Base-by-base conservation (phyloP, 495 filamentous ascomycete genomes). In the Cudoniella acicularis region DNA sequence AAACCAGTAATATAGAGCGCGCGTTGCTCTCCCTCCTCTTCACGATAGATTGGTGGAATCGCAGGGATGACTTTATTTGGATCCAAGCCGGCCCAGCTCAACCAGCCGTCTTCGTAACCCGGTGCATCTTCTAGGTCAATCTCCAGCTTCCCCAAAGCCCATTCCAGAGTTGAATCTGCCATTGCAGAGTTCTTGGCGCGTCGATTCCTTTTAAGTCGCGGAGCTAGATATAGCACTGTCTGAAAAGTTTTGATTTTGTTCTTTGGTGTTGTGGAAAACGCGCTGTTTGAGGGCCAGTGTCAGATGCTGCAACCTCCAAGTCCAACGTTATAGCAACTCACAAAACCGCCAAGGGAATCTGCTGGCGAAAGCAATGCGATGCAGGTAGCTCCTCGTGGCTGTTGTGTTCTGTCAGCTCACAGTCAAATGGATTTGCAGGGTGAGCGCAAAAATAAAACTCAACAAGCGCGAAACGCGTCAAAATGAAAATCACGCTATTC, bases 1-100 rank as follows among this genome's bases (percentile, higher is more conserved):
- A 66, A 1, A 1, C 63, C 63, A 21, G 18, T 43, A 2, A 62
- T 56, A 42, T 66, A 66, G 2, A 66, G 17, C 17, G 45, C 59
- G n/a, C 52, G 52, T 2, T 53, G 48, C 42, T 52, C 47, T 1
- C 13, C 10, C 4, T 49, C 13, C 16, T 49, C 56, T 4, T 10
- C 10, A 2, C 6, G 30, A 43, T 60, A 66, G 8, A 23, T 17
- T 3, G 18, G 16, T 0, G 61, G 56, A 18, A 64, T 56, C 13
- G 49, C 57, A 18, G 61, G 56, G 1, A 64, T 24, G 20, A 49
- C 25, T 17, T 18, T 23, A 17, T 45, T 21, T 10, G 24, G 1
- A 13, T 16, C 8, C 0, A 64, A 18, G 10, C 24, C 24, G 3
- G 10, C 22, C 9, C 10, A 22, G 48, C 49, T 56, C 4, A 64